A percentile compares a stretch with the other conserved stretches of the same genome.
These are phyloP conservation scores for Silene conica DNA, from an alignment of 148 eudicot species.

Conservation along the genomic window DNA sequence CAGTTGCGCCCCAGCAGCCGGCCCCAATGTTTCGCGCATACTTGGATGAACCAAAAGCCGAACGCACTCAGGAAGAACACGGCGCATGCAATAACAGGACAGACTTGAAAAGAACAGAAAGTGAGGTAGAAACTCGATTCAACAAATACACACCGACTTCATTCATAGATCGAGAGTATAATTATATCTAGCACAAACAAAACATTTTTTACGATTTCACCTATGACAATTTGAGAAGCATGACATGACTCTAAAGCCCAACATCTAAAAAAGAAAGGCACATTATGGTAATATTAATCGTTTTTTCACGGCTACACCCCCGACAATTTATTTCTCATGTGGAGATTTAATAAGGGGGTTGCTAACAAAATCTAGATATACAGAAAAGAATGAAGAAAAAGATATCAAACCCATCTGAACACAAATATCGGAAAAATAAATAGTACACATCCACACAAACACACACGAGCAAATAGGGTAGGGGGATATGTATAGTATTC, in stretches of 20 bases:
- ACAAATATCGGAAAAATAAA: constrained; percentile 27
- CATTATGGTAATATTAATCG: constrained; percentile 26
- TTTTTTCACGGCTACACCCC: constrained; percentile 31
- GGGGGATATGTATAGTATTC: constrained; percentile 27
- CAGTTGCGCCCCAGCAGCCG: neutral
- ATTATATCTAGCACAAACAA: neutral
- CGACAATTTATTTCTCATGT: constrained; percentile 44
- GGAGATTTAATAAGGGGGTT: constrained; percentile 29
- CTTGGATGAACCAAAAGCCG: too few species aligned
- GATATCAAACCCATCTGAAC: constrained; percentile 46
- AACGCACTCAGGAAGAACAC: too few species aligned
- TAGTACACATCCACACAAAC: constrained; percentile 50
- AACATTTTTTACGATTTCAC: neutral
- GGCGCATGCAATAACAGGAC: constrained; percentile 17
- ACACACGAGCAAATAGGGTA: constrained; percentile 36
- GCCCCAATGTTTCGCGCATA: neutral
- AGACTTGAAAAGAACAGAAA: constrained; percentile 29
- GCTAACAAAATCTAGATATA: constrained; percentile 60
- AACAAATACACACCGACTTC: constrained; percentile 16
- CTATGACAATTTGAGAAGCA: constrained; percentile 15
- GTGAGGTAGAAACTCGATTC: neutral
- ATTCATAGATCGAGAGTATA: constrained; percentile 1
- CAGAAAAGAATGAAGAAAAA: constrained; percentile 69
- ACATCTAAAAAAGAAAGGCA: constrained; percentile 18
- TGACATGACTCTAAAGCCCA: neutral